Conservation (phyloP, 768 basidiomycete genomes). For the Astraeus odoratus region DNA sequence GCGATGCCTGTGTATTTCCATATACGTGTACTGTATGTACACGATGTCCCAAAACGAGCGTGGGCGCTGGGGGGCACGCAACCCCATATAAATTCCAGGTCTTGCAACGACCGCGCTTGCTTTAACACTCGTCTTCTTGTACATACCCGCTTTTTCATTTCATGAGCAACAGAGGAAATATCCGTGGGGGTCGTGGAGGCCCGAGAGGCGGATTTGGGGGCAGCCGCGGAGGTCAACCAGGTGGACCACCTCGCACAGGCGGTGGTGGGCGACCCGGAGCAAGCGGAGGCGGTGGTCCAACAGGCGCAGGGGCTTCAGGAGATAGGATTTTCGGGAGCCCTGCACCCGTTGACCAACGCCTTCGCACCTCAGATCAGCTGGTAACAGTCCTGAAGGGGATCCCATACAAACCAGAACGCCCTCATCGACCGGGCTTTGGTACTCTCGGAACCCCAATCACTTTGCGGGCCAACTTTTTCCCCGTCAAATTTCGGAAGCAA, state of each 20-base stretch:
- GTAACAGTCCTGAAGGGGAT: constrained; percentile 24
- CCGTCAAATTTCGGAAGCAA: constrained; percentile 34
- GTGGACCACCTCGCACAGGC: constrained; percentile 3
- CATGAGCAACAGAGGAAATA: not conserved
- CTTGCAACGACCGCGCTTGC: not conserved
- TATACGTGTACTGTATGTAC: no score
- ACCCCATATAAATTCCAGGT: no score
- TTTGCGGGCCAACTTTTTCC: constrained; percentile 46
- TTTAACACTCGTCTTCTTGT: not conserved
- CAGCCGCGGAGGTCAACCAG: constrained; percentile 6
- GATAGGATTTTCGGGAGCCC: constrained; percentile 24
- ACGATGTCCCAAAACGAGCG: not conserved
- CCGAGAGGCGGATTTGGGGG: constrained; percentile 7
- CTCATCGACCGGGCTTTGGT: constrained; percentile 42
- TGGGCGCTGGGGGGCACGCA: not conserved
- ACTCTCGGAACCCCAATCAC: constrained; percentile 32
- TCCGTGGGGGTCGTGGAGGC: constrained; percentile 4
- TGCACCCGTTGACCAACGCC: constrained; percentile 29
- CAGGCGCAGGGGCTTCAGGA: constrained; percentile 20
- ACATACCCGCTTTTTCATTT: not conserved
- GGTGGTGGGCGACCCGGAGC: constrained; percentile 14
- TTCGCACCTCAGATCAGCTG: constrained; percentile 22
- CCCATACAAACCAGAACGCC: constrained; percentile 29
- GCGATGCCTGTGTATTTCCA: no score
- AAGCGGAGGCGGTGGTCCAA: constrained; percentile 20